Evolutionary conservation across 1,139 yeast genomes (phyloP), one percentile per base, ranked within the genome.

Genomic region (Taphrina communis): DNA sequence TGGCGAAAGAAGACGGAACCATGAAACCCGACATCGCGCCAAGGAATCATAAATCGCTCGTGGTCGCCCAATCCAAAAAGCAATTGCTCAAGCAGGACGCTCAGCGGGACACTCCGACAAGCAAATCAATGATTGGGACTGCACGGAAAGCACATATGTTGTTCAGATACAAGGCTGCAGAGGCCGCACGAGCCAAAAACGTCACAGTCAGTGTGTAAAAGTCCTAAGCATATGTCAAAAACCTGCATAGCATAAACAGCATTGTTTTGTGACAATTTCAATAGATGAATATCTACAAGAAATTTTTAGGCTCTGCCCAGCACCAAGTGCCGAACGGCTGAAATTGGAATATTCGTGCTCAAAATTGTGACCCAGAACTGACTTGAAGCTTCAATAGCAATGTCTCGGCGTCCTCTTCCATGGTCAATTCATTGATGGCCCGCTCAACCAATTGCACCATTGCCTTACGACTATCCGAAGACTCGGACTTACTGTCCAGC

Each of bases 1-100:
- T 70, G 11, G 69, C 60, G 19, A 63, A 67, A 41, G 50, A 59
- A n/a, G 63, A 70, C 25, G 63, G 58, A 19, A 48, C 66, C 21
- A 57, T 57, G 25, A 57, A 25, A 19, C 9, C 51, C 14, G 17
- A 57, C 14, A 51, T 12, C 14, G 5, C 17, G 19, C 46, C 59
- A 12, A 11, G 6, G 7, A 50, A 50, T 25, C 53, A 50, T 50
- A 50, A 25, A n/a, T 50, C 53, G 5, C 31, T 50, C 36, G 53
- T 9, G 2, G 36, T 25, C 31, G 21, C 31, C 1, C 9, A 50
- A 36, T 35, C 12, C 31, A 50, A 50, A 11, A 21, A 21, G n/a
- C 31, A 50, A 50, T 8, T 50, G 19, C 19, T 19, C 19, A 17
- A 44, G 19, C 8, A 7, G 48, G n/a, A 14, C 8, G 36, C 9